Percentiles rank a stretch among this genome's conserved stretches.
Evolutionary conservation across 768 basidiomycete species (phyloP).

Genomic region (Saitozyma podzolica): DNA sequence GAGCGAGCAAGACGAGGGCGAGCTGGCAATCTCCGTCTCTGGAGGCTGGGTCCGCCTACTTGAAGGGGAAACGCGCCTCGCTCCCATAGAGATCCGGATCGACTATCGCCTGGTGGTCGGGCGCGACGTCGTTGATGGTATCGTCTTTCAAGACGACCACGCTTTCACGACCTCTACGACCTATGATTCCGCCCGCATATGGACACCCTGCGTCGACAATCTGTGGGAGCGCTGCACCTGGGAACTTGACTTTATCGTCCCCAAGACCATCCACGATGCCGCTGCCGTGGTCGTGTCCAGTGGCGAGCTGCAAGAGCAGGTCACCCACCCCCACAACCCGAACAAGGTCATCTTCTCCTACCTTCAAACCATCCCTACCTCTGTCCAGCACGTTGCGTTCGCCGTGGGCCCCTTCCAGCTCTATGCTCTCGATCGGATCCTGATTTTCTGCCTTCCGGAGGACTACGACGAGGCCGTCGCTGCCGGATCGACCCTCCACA

Average conservation of each 20-base stretch:
- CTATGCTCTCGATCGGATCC: constrained; percentile 59
- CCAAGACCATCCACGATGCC: constrained; percentile 44
- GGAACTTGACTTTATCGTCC: constrained; percentile 97
- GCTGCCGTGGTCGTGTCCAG: constrained; percentile 75
- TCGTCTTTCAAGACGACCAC: constrained; percentile 58
- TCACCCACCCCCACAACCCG: constrained; percentile 88
- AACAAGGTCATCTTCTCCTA: constrained; percentile 94
- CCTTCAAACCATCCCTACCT: constrained; percentile 78
- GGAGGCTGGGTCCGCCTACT: constrained; percentile 51
- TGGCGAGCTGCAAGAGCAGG: constrained; percentile 90
- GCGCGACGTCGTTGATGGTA: constrained; percentile 49
- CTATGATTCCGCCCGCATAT: constrained; percentile 89
- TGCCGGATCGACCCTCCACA: constrained; percentile 74
- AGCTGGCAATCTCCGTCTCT: constrained; percentile 80
- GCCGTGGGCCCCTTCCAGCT: constrained; percentile 92
- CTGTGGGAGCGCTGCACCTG: constrained; percentile 96
- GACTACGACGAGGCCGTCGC: constrained; percentile 69
- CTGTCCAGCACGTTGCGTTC: constrained; percentile 94
- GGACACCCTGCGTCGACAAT: constrained; percentile 97
- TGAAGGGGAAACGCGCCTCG: constrained; percentile 59
- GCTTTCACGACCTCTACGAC: constrained; percentile 84
- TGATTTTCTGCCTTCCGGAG: constrained; percentile 90
- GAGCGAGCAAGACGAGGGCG: constrained; percentile 90
- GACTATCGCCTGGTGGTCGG: constrained; percentile 40
- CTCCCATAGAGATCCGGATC: constrained; percentile 44